Evolutionary conservation across 2,329 filamentous ascomycete species (phyloP).

Genomic region (Chaetomium sp.): DNA sequence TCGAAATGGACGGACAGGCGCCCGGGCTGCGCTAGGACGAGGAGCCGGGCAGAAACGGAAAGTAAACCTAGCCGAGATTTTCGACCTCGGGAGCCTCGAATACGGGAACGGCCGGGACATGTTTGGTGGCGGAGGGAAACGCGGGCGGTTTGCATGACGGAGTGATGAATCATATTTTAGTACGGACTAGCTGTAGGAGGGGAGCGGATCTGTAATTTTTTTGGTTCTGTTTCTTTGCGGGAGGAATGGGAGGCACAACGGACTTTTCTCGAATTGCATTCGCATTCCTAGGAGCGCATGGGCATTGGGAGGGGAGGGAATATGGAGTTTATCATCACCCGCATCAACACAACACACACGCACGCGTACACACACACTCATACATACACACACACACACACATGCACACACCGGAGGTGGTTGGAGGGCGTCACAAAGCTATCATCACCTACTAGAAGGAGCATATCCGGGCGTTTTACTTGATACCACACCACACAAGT

Average conservation of each 20-base stretch:
- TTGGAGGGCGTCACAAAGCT: no score
- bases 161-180: not conserved
- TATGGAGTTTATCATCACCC: no score
- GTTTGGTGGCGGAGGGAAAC: conserved; percentile 44
- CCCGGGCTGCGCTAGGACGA: conserved; percentile 42
- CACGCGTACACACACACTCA: no score
- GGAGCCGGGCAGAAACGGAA: conserved; percentile 67
- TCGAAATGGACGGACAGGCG: conserved; percentile 13
- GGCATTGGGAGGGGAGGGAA: not conserved
- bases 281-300: conserved; percentile 15
- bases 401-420: no score
- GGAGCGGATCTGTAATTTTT: no score
- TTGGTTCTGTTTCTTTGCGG: not conserved
- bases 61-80: conserved; percentile 68
- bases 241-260: conserved; percentile 6
- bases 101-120: conserved; percentile 52
- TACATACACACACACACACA: no score
- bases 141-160: conserved; percentile 41
- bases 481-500: conserved; percentile 13
- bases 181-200: no score
- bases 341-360: no score
- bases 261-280: conserved; percentile 2
- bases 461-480: conserved; percentile 18
- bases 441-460: conserved; percentile 9
- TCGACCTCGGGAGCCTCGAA: conserved; percentile 60